phyloP scores from a whole-genome alignment of 1,139 yeast species.

The Arxiozyma bovina region DNA sequence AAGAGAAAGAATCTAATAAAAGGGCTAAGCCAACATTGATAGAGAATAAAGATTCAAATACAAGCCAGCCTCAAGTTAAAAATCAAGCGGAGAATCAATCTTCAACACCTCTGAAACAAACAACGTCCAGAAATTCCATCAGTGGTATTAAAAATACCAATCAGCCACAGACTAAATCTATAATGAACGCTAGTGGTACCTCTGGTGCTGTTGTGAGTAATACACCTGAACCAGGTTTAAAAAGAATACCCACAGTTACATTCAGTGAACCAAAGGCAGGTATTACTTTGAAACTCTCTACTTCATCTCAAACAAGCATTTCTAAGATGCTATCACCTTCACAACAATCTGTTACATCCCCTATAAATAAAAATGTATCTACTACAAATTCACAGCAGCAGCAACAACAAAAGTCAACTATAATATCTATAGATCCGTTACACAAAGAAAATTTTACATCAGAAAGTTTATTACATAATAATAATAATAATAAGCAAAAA shows the following conservation, averaged over 20 bases:
- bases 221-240: constrained; percentile 30
- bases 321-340: constrained; percentile 31
- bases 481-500: background rate
- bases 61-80: background rate
- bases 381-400: background rate
- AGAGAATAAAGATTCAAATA: background rate
- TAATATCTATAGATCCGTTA: background rate
- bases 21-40: background rate
- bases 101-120: background rate
- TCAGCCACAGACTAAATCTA: constrained; percentile 26
- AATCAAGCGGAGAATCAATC: background rate
- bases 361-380: background rate
- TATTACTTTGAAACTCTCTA: constrained; percentile 37
- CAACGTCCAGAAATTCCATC: background rate
- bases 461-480: background rate
- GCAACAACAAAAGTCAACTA: background rate
- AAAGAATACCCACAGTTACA: constrained; percentile 31
- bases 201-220: constrained; percentile 32
- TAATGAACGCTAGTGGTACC: constrained; percentile 30
- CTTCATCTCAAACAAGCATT: constrained; percentile 44
- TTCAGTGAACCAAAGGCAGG: constrained; percentile 26
- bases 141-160: background rate
- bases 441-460: background rate
- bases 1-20: background rate
- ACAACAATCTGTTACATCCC: background rate